Conservation (phyloP, 1,284 basidiomycete species). For the Butyriboletus pseudospeciosus region DNA sequence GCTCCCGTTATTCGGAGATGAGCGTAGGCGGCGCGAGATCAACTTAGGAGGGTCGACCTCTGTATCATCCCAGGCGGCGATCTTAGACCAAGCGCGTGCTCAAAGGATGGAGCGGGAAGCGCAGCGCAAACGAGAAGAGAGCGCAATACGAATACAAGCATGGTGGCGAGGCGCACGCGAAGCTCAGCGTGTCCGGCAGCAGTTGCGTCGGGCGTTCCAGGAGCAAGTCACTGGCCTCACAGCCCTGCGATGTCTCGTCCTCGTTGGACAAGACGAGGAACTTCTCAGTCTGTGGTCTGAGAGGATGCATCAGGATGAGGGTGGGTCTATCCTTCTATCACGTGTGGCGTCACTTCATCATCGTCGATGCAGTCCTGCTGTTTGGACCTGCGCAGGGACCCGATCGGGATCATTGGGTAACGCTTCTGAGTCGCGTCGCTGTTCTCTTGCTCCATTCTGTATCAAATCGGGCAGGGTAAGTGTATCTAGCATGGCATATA, state of each 20-base stretch:
- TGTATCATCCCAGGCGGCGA: slow-evolving; percentile 39
- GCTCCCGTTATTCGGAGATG: no score
- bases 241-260: slow-evolving; percentile 58
- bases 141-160: slow-evolving; percentile 59
- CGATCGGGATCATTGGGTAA: slow-evolving; percentile 49
- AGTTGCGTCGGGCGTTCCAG: slow-evolving; percentile 35
- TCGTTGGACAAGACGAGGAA: slow-evolving; percentile 54
- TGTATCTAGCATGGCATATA: slow-evolving; percentile 10
- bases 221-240: slow-evolving; percentile 46
- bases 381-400: slow-evolving; percentile 35
- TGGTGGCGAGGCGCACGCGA: slow-evolving; percentile 46
- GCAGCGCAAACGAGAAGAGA: slow-evolving; percentile 51
- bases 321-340: slow-evolving; percentile 32
- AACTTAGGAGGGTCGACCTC: slow-evolving; percentile 68
- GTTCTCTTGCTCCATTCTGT: slow-evolving; percentile 51
- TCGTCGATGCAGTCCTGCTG: slow-evolving; percentile 36
- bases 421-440: slow-evolving; percentile 49
- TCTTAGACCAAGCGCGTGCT: slow-evolving; percentile 55
- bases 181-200: slow-evolving; percentile 37
- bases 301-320: slow-evolving; percentile 34
- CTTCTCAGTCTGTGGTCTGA: slow-evolving; percentile 51
- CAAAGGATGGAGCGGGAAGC: slow-evolving; percentile 55
- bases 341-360: slow-evolving; percentile 1
- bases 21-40: slow-evolving; percentile 53
- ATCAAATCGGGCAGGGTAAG: slow-evolving; percentile 42